Evolutionary conservation across 257 asterid genomes (phyloP).

Genomic region (Fraxinus cuspidata): DNA sequence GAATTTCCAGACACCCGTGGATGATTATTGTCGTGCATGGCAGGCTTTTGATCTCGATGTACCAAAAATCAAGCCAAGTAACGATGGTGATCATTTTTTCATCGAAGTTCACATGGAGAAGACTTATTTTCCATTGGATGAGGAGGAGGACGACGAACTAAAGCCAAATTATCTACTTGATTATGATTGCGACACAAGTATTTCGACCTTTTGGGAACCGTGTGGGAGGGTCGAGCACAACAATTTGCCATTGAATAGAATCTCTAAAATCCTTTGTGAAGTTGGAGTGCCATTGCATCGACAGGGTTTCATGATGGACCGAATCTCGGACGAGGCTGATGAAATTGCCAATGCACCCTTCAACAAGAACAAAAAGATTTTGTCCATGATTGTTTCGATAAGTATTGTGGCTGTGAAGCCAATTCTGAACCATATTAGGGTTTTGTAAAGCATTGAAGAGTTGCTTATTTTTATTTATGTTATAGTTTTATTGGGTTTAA

Average conservation of each 20-base stretch:
- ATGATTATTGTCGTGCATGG: constrained; percentile 20
- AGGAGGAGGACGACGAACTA: neutral
- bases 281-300: constrained; percentile 27
- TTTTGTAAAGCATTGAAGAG: neutral
- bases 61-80: neutral
- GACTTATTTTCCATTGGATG: neutral
- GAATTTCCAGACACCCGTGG: neutral
- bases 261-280: constrained; percentile 25
- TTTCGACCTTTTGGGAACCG: constrained; percentile 27
- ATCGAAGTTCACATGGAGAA: constrained; percentile 22
- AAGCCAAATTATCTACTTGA: neutral
- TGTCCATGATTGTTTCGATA: constrained; percentile 18
- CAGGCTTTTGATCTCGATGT: neutral
- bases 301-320: constrained; percentile 32
- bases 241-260: constrained; percentile 12
- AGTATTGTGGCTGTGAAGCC: constrained; percentile 12
- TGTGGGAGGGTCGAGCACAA: constrained; percentile 16
- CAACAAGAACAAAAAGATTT: neutral
- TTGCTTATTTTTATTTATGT: neutral
- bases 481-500: too few species aligned
- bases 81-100: constrained; percentile 14
- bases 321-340: constrained; percentile 22
- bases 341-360: constrained; percentile 6
- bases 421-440: neutral
- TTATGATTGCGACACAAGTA: neutral